Base-by-base conservation (phyloP, 768 basidiomycete genomes). In the Phylloporus arenicola region DNA sequence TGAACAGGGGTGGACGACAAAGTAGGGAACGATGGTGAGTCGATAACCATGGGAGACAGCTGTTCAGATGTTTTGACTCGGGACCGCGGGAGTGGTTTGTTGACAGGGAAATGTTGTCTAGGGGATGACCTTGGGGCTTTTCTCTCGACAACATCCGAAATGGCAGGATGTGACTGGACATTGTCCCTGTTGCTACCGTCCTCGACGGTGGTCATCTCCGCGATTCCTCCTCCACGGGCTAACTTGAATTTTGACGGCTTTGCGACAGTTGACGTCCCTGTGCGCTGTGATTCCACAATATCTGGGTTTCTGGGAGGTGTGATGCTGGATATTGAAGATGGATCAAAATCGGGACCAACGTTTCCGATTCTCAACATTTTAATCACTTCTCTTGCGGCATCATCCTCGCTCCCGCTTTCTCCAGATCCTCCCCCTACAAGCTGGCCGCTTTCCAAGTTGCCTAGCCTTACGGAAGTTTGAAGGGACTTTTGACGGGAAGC, bases 371-470 rank as follows among this genome's bases (percentile, higher is more conserved):
- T 71, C 44, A 84, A 56, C 40, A 82, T 70, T 19, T 79, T 75
- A 25, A 80, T 58, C 8, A 80, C 65, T 53, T 81, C 80, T 59
- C 75, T 77, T 51, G 75, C 62, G 16, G 58, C 64, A 49, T 75
- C 73, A 37, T 72, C 75, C 49, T 84, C 83, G 43, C 77, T 80
- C 29, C 67, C 80, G 47, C 80, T 83, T 42, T 81, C 80, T 27
- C 68, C 72, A 24, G 60, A 71, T 47, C 72, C 73, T n/a, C 70
- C 74, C 4, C 78, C 81, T 16, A 80, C 69, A 9, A 86, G 70
- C 16, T 66, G 72, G 33, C 71, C 67, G 20, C 76, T 66, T 55
- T 82, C 79, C 27, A 83, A 54, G 59, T 76, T 82, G 9, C 83
- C 83, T n/a, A 76, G 67, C 30, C 75, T 74, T 45, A 86, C 71